Conservation (phyloP, 1,139 yeast species). For the Geotrichum europaeum region DNA sequence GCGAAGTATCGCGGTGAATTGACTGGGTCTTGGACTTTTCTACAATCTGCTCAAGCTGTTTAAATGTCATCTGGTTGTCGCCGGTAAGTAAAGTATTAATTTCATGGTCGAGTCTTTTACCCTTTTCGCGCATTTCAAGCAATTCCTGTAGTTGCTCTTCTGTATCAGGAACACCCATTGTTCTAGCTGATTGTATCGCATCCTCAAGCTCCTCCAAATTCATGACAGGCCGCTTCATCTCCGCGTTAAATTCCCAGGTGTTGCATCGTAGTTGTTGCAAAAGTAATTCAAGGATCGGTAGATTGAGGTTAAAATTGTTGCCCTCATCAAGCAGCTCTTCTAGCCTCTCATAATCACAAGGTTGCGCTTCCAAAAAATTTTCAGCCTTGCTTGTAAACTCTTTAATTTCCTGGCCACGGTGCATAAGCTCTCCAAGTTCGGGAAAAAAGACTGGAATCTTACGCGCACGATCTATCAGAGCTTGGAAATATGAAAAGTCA, state of each 20-base stretch:
- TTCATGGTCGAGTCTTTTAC: not conserved
- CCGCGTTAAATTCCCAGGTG: slow-evolving; percentile 73
- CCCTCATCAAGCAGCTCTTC: slow-evolving; percentile 43
- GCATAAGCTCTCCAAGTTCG: slow-evolving; percentile 56
- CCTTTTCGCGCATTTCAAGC: not conserved
- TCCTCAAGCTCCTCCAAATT: slow-evolving; percentile 36
- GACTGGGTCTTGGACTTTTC: not conserved
- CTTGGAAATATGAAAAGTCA: slow-evolving; percentile 29
- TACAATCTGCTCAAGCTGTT: not conserved
- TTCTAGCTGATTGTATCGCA: slow-evolving; percentile 21
- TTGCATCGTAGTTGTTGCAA: slow-evolving; percentile 53
- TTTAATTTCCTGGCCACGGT: slow-evolving; percentile 49
- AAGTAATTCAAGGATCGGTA: slow-evolving; percentile 48
- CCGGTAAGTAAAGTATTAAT: not conserved
- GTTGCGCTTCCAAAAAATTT: slow-evolving; percentile 9
- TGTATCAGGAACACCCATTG: not conserved
- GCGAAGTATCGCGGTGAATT: not conserved
- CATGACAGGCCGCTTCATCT: slow-evolving; percentile 81
- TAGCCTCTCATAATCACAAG: slow-evolving; percentile 27
- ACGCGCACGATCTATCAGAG: slow-evolving; percentile 45
- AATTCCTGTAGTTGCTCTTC: not conserved
- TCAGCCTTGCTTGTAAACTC: slow-evolving; percentile 37
- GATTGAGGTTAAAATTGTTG: slow-evolving; percentile 50
- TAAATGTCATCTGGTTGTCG: not conserved
- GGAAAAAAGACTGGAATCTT: slow-evolving; percentile 47